Conservation (phyloP, 345 rosid genomes). For the Microcos paniculata region DNA sequence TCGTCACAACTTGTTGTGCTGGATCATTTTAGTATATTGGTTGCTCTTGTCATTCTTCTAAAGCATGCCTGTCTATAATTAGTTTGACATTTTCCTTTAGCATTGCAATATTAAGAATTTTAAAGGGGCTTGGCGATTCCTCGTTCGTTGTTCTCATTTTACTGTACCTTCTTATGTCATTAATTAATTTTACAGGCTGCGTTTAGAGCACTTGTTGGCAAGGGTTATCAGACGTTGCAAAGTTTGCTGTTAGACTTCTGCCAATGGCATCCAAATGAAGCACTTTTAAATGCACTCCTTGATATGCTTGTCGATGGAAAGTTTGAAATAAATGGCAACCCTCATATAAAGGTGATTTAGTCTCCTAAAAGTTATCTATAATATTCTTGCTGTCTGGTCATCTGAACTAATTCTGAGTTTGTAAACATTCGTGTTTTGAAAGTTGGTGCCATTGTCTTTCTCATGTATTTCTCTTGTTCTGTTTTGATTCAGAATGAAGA, state of each 20-base stretch:
- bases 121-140: not conserved
- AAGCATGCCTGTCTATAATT: not conserved
- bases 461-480: slow-evolving; percentile 25
- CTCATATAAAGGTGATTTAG: slow-evolving; percentile 63
- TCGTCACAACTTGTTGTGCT: not conserved
- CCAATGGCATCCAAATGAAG: slow-evolving; percentile 77
- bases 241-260: slow-evolving; percentile 86
- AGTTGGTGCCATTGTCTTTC: slow-evolving; percentile 7
- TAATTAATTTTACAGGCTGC: slow-evolving; percentile 51
- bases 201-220: slow-evolving; percentile 89
- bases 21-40: not conserved
- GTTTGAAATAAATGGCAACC: slow-evolving; percentile 65
- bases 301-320: slow-evolving; percentile 99
- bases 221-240: slow-evolving; percentile 86
- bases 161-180: not conserved
- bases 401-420: not conserved
- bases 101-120: not conserved
- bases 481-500: slow-evolving; percentile 80
- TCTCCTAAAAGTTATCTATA: slow-evolving; percentile 10
- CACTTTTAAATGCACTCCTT: slow-evolving; percentile 77
- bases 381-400: not conserved
- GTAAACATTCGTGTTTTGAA: not conserved
- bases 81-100: not conserved
- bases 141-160: slow-evolving; percentile 7
- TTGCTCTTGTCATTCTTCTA: not conserved